Evolutionary conservation across 495 filamentous ascomycete species (phyloP).

Genomic region (Gamarada debralockiae): DNA sequence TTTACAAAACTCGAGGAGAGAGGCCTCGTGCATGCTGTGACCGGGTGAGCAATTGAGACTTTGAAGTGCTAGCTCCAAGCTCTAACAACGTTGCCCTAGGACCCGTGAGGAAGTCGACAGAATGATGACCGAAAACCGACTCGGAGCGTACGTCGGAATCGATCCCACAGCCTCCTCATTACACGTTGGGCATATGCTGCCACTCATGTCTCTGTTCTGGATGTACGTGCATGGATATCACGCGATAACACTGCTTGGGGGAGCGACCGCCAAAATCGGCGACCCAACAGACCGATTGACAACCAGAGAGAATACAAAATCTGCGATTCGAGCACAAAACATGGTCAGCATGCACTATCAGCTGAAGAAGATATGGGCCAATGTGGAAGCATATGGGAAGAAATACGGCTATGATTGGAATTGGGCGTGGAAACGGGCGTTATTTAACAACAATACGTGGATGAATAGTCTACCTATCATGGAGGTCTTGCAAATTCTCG

Average conservation of each 20-base stretch:
- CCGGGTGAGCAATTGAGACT: constrained; percentile 55
- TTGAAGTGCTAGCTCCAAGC: constrained; percentile 4
- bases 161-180: constrained; percentile 90
- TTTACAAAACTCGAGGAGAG: constrained; percentile 72
- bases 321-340: constrained; percentile 58
- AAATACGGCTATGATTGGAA: constrained; percentile 58
- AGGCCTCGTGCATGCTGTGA: constrained; percentile 73
- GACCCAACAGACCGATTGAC: constrained; percentile 78
- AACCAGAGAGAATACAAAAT: constrained; percentile 55
- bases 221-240: constrained; percentile 81
- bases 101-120: constrained; percentile 62
- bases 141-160: constrained; percentile 83
- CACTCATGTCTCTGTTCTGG: constrained; percentile 93
- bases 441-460: constrained; percentile 81
- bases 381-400: constrained; percentile 59
- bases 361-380: constrained; percentile 69
- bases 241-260: constrained; percentile 74
- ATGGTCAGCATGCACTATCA: constrained; percentile 77
- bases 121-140: constrained; percentile 63
- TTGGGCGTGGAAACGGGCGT: constrained; percentile 56
- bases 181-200: constrained; percentile 89
- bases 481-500: constrained; percentile 70
- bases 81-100: too few relatives aligned
- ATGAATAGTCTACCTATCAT: constrained; percentile 63
- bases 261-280: constrained; percentile 79